phyloP scores from a whole-genome alignment of 139 green algal genomes.

The Chlorella sp. region DNA sequence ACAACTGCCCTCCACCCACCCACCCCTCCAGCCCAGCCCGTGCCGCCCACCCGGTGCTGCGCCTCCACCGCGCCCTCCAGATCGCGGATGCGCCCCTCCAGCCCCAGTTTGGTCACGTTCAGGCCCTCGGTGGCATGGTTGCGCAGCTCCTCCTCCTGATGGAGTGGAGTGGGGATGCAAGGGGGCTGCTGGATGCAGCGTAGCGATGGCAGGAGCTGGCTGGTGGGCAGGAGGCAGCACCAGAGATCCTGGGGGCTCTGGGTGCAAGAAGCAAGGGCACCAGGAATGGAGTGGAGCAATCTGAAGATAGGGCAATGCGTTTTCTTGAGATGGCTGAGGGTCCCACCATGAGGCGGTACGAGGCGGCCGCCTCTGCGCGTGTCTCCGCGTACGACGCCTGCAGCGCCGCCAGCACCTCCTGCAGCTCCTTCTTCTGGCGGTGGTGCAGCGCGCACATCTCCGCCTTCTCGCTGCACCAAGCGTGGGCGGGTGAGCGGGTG shows the following conservation, averaged over 20 bases:
- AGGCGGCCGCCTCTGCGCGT: constrained; percentile 36
- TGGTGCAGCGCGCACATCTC: constrained; percentile 74
- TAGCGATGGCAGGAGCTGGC: no score
- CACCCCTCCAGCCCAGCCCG: no score
- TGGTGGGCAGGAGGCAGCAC: not conserved
- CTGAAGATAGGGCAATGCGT: no score
- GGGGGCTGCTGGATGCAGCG: no score
- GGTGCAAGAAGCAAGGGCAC: no score
- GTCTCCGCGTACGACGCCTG: constrained; percentile 57
- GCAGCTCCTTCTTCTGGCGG: constrained; percentile 83
- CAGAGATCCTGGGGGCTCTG: not conserved
- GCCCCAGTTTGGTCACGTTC: constrained; percentile 92
- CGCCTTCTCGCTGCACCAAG: constrained; percentile 48
- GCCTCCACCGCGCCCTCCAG: constrained; percentile 68
- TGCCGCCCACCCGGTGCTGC: constrained; percentile 19
- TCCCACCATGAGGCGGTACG: constrained; percentile 29
- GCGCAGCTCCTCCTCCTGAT: constrained; percentile 33
- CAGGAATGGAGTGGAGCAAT: no score
- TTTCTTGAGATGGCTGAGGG: no score
- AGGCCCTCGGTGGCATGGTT: constrained; percentile 76
- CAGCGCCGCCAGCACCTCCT: constrained; percentile 84
- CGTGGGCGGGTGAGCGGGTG: no score
- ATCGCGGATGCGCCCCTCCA: constrained; percentile 87
- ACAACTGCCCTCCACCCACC: not conserved
- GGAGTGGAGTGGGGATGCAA: no score